Evolutionary conservation across 164 flowering plant species (phyloP), one percentile per base, ranked within the genome.

Genomic region (Chimonanthus salicifolius): DNA sequence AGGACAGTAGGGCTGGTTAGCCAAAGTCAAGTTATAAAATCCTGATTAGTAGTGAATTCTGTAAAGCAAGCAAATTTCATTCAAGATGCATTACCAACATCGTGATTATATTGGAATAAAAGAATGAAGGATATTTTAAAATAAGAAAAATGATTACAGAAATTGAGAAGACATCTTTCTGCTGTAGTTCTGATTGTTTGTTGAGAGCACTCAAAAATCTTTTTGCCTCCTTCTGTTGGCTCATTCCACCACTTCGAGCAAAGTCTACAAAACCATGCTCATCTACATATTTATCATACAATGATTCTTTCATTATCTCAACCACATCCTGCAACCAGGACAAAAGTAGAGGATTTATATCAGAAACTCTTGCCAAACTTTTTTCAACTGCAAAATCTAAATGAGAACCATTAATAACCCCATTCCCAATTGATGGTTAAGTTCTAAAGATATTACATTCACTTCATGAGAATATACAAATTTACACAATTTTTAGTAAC

Each of bases 161-260:
- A 62, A 94, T 88, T 43, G 97, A 80, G 80, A 96, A 96, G 83
- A 89, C 85, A 77, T 96, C 97, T 76, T 96, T 96, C 81, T 92
- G 92, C 78, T 76, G 90, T 90, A 86, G 80, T 78, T 92, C 99
- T 60, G 98, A 90, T 76, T 89, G 97, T 83, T 87, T 87, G 71
- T 94, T 83, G 48, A 96, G 89, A 73, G 95, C 95, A 83, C 90
- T 85, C 51, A 96, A 63, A 78, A 94, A 94, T 66, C 98, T 83
- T 74, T 96, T 96, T 47, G 98, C 95, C 76, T 96, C 99, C 79
- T 91, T 96, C 78, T 89, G 97, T 76, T 91, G 94, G 74, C 97
- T 94, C 99, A 96, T 94, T 18, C 98, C 99, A 62, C 99, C 97
- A 82, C 99, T 91, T 60, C 97, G 93, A 76, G 95, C 97, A 81